phyloP scores from a whole-genome alignment of 352 stramenopile genomes.

The Aphanomyces stellatus region DNA sequence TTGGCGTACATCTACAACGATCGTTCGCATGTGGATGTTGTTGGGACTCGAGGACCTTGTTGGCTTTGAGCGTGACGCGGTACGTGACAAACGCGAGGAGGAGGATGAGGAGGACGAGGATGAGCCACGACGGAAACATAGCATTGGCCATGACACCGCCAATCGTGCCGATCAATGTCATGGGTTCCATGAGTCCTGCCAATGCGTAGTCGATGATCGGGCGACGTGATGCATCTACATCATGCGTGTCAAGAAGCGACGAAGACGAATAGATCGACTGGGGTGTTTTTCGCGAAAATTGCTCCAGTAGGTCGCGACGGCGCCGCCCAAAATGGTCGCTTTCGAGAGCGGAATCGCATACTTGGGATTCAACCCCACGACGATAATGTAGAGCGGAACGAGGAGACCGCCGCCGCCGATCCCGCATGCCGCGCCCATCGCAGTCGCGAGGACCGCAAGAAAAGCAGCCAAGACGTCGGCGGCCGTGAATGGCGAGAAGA shows the following conservation, averaged over 20 bases:
- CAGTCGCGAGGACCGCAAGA: constrained; percentile 26
- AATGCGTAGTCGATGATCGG: constrained; percentile 97
- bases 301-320: constrained; percentile 89
- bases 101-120: constrained; percentile 58
- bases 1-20: too few species aligned
- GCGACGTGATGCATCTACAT: constrained; percentile 1
- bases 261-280: constrained; percentile 26
- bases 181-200: constrained; percentile 95
- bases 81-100: constrained; percentile 70
- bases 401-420: constrained; percentile 83
- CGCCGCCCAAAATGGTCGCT: constrained; percentile 95
- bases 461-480: constrained; percentile 17
- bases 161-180: constrained; percentile 69
- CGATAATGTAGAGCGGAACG: constrained; percentile 84
- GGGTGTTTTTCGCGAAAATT: constrained; percentile 92
- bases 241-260: neutral
- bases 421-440: constrained; percentile 44
- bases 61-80: constrained; percentile 53
- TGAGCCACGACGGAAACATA: constrained; percentile 75
- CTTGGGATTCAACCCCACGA: constrained; percentile 69
- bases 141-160: constrained; percentile 80
- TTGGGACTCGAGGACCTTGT: too few species aligned
- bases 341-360: constrained; percentile 96
- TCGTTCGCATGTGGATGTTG: too few species aligned
- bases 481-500: constrained; percentile 16